Conservation (phyloP, 306 rosid genomes). For the Hylodesmum podocarpum region DNA sequence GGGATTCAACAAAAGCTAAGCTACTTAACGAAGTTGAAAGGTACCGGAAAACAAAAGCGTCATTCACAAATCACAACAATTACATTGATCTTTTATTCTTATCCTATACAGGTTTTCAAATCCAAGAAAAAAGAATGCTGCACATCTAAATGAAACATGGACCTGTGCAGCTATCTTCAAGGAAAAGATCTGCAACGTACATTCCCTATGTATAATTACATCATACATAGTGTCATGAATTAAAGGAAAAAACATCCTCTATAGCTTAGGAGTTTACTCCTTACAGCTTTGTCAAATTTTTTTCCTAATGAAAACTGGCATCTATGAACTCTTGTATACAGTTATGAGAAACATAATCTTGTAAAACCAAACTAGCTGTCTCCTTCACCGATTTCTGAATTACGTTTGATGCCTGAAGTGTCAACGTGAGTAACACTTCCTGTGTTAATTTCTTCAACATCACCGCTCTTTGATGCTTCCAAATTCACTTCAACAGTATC, state of each 20-base stretch:
- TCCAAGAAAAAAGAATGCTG: slow-evolving; percentile 17
- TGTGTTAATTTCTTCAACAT: background rate
- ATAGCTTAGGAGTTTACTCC: slow-evolving; percentile 1
- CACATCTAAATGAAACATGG: background rate
- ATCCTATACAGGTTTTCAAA: slow-evolving; percentile 16
- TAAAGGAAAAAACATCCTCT: slow-evolving; percentile 3
- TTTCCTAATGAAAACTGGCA: background rate
- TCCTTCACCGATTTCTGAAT: slow-evolving; percentile 12
- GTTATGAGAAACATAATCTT: slow-evolving; percentile 14
- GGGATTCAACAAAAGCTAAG: background rate
- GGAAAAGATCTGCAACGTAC: background rate
- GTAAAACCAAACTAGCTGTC: slow-evolving; percentile 11
- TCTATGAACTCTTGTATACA: slow-evolving; percentile 19
- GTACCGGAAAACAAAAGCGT: background rate
- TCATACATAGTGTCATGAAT: background rate
- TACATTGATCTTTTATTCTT: background rate
- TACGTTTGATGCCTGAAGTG: slow-evolving; percentile 10
- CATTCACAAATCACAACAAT: background rate
- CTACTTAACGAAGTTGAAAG: background rate
- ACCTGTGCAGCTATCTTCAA: background rate
- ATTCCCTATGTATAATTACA: background rate
- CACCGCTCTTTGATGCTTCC: slow-evolving; percentile 8
- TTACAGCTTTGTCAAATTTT: background rate
- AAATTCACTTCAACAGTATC: slow-evolving; percentile 13
- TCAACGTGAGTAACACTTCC: slow-evolving; percentile 4